Evolutionary conservation across 306 rosid species (phyloP), one percentile per base, ranked within the genome.

Genomic region (Carpinus viminea): DNA sequence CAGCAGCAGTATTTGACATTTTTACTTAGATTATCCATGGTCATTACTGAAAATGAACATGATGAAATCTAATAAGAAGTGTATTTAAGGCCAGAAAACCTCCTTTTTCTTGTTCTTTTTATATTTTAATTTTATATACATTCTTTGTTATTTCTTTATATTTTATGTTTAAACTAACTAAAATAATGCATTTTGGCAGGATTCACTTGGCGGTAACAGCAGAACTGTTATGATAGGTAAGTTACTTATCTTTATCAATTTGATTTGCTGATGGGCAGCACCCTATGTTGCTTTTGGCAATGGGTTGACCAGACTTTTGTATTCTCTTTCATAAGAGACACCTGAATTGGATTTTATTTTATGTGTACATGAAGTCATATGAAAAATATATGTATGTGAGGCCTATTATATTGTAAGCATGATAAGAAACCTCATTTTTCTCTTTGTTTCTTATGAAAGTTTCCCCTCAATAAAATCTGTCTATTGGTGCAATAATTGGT

Each of bases 181-280:
- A 78, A 28, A 73, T 69, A 51, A 82, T 64, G 66, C 45, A 8
- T 36, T 87, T 93, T 86, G 81, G 80, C 97, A 96, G 99, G 99
- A 96, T 84, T 96, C 99, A 24, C 97, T 96, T 70, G 99, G 99
- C 72, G 99, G 99, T 73, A 96, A 96, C 89, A 96, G 99, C 89
- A 87, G 93, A 88, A 96, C 99, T 82, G 97, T 90, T 83, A 93
- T 96, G 99, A 96, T 96, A 88, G 99, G 99, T 91, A 71, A 21
- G 86, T 72, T 81, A 16, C 31, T 77, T 76, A 52, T 60, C 68
- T 76, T 48, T 43, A 64, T 76, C 53, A 48, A 64, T 46, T 46
- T 75, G 24, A 66, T 26, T 52, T 56, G 18, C 69, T 28, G 36
- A 74, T n/a, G 64, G 12, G 46, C 38, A 52, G 13, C 20, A 41